Evolutionary conservation across 495 filamentous ascomycete genomes (phyloP).

Genomic region (Jackrogersella minutella): DNA sequence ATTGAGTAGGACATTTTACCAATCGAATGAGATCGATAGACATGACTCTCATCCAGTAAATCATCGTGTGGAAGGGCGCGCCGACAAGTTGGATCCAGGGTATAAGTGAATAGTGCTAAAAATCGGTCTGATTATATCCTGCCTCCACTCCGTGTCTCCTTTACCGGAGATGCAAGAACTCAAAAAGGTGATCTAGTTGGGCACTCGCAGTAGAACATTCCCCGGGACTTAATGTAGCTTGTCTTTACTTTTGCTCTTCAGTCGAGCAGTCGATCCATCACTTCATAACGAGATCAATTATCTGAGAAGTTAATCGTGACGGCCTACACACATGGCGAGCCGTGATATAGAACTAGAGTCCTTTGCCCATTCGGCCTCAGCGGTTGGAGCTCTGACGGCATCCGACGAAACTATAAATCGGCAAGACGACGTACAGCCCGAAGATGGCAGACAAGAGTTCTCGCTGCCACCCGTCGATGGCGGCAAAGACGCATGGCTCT

Average conservation of each 20-base stretch:
- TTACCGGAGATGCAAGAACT: slow-evolving; percentile 19
- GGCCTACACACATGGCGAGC: slow-evolving; percentile 29
- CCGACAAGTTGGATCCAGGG: slow-evolving; percentile 7
- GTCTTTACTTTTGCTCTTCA: not conserved
- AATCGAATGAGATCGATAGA: not conserved
- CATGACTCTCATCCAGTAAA: not conserved
- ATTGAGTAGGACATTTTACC: not conserved
- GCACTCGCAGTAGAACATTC: not conserved
- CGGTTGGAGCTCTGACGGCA: not conserved
- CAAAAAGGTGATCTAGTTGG: not conserved
- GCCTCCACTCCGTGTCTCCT: slow-evolving; percentile 30
- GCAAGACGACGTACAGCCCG: slow-evolving; percentile 2
- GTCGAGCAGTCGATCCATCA: not conserved
- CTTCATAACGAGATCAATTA: not conserved
- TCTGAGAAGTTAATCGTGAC: not conserved
- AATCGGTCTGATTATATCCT: slow-evolving; percentile 25
- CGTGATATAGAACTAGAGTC: slow-evolving; percentile 33
- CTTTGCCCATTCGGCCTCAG: not conserved
- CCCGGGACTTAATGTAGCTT: not conserved
- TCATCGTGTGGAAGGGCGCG: slow-evolving; percentile 4
- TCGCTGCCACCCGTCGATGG: slow-evolving; percentile 62
- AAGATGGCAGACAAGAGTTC: slow-evolving; percentile 39
- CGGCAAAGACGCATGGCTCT: slow-evolving; percentile 66
- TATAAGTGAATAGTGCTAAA: slow-evolving; percentile 16
- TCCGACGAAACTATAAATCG: not conserved